phyloP scores from a whole-genome alignment of 257 asterid genomes.

The Solanum dulcamara region DNA sequence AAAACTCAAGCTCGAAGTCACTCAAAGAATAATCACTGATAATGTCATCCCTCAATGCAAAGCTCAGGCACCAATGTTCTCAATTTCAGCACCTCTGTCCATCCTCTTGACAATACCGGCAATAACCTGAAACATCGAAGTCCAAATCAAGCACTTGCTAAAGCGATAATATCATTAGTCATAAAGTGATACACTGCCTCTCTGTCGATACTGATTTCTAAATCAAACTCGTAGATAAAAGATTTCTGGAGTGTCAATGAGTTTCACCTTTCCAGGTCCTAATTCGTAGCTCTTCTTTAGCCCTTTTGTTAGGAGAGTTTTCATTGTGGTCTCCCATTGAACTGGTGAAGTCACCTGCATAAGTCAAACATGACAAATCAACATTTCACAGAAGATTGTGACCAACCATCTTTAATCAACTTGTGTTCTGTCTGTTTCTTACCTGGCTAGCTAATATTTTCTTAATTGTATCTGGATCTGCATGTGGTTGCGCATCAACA shows the following conservation, averaged over 20 bases:
- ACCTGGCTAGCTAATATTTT: slow-evolving; percentile 89
- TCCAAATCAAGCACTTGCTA: not conserved
- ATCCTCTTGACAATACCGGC: slow-evolving; percentile 87
- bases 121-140: slow-evolving; percentile 42
- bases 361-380: not conserved
- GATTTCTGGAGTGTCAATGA: not conserved
- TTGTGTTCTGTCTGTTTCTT: not conserved
- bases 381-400: slow-evolving; percentile 21
- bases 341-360: slow-evolving; percentile 44
- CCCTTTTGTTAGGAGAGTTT: slow-evolving; percentile 24
- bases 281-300: slow-evolving; percentile 49
- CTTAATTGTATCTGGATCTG: slow-evolving; percentile 51
- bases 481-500: slow-evolving; percentile 74
- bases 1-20: not conserved
- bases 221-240: not conserved
- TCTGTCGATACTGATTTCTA: slow-evolving; percentile 2
- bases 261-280: slow-evolving; percentile 76
- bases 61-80: slow-evolving; percentile 54
- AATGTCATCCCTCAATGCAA: not conserved
- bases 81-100: slow-evolving; percentile 70
- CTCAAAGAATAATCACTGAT: not conserved
- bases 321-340: slow-evolving; percentile 45
- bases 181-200: slow-evolving; percentile 11
- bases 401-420: slow-evolving; percentile 2
- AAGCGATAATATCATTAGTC: not conserved